Evolutionary conservation across 148 eudicot genomes (phyloP), one percentile per base, ranked within the genome.

Genomic region (Tetragonia tetragonoides): DNA sequence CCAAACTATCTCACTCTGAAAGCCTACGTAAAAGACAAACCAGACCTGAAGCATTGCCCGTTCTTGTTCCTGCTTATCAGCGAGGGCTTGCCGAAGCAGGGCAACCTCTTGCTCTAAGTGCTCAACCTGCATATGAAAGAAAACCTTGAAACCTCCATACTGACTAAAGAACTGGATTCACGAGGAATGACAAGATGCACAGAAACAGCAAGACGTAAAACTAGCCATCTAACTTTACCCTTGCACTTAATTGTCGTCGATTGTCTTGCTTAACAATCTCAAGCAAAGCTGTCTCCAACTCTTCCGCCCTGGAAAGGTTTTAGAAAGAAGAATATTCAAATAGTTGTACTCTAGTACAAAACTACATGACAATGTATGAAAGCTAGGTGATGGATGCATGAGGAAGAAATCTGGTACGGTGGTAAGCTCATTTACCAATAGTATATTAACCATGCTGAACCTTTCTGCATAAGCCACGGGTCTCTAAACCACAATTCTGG

Each of bases 221-320:
- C 28, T 24, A 73, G 28, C 54, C 16, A 74, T 17, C 39, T n/a
- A 61, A 66, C 64, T 53, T 61, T 87, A 94, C 98, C 95, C 80
- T 92, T 72, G 95, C 97, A 83, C 86, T 88, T 82, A 94, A 81
- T 77, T 90, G 85, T 76, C 84, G 88, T 64, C 98, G 86, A 81
- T 94, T 92, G 84, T 92, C 95, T 81, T 92, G 83, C 84, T 87
- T 84, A 79, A 88, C 91, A 84, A 90, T 89, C 88, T 94, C 98
- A 88, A 89, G 91, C 37, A 92, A 85, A n/a, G 97, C 98, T 61
- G 93, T 86, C 91, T 92, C 98, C 83, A 94, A 84, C 85, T 94
- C 98, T 83, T 92, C 97, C 28, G 98, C 91, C 84, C 97, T 94
- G 86, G 57, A 69, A 83, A 84, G 68, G 59, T 53, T 73, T 73